A percentile compares a stretch with the other conserved stretches of the same genome.
Conservation (phyloP, 345 rosid genomes). For the Arabidopsis thaliana region DNA sequence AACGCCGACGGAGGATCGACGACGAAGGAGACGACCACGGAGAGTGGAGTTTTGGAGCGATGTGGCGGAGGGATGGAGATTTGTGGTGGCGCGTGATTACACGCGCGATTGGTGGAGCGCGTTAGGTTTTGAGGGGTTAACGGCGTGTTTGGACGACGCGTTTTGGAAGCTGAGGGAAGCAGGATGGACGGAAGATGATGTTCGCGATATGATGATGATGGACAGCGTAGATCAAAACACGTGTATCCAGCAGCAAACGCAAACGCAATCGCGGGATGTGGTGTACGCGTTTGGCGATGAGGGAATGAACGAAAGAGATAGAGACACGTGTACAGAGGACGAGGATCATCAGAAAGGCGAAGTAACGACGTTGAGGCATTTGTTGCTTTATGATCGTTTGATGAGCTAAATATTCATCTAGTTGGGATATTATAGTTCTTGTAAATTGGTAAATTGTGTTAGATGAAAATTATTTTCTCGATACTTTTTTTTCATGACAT, state of each 20-base stretch:
- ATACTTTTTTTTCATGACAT: too few relatives aligned
- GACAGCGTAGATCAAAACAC: slow-evolving; percentile 25
- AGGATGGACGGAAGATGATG: slow-evolving; percentile 88
- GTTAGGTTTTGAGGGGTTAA: slow-evolving; percentile 37
- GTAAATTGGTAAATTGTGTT: slow-evolving; percentile 10
- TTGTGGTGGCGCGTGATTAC: slow-evolving; percentile 44
- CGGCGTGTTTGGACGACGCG: slow-evolving; percentile 64
- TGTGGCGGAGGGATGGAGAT: slow-evolving; percentile 65
- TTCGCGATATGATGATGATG: slow-evolving; percentile 75
- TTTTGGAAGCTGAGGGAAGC: slow-evolving; percentile 72
- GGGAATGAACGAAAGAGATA: neutral
- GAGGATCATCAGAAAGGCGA: neutral
- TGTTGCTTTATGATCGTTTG: slow-evolving; percentile 21
- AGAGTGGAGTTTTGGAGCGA: slow-evolving; percentile 80
- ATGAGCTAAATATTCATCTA: neutral
- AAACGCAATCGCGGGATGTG: slow-evolving; percentile 58
- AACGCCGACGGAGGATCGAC: slow-evolving; percentile 40
- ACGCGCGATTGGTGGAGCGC: slow-evolving; percentile 61
- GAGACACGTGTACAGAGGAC: slow-evolving; percentile 15
- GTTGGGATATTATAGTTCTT: slow-evolving; percentile 19
- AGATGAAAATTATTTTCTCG: neutral
- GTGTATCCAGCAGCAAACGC: neutral
- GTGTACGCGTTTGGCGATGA: slow-evolving; percentile 54
- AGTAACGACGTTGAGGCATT: slow-evolving; percentile 32
- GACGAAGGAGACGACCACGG: slow-evolving; percentile 44